Percentiles rank a stretch among this genome's conserved stretches.
Conservation (phyloP, 2,329 filamentous ascomycete species). For the Nemania bipapillata region DNA sequence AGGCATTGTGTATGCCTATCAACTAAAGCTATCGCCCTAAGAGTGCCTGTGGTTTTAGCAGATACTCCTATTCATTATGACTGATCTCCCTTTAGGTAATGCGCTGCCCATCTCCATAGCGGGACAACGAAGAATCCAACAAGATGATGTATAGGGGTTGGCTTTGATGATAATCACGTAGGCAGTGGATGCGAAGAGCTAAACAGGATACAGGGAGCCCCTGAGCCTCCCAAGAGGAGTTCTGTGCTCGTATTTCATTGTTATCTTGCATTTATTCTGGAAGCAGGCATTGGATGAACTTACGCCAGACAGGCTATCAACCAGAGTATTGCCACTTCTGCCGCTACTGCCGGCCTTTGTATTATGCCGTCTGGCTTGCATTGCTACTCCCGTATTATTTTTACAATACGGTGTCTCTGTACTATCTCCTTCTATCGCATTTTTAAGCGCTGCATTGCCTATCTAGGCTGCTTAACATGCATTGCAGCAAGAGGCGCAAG, state of each 20-base stretch:
- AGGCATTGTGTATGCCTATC: neutral
- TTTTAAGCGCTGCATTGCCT: conserved; percentile 8
- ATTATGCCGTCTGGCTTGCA: too few relatives aligned
- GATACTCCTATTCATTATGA: neutral
- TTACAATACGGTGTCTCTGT: conserved; percentile 3
- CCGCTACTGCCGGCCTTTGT: conserved; percentile 19
- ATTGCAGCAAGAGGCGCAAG: conserved; percentile 1
- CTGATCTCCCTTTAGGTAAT: conserved; percentile 1
- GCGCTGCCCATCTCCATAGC: neutral
- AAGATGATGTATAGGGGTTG: neutral
- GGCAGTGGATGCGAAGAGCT: neutral
- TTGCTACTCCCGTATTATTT: neutral
- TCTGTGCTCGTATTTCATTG: neutral
- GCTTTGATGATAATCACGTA: neutral
- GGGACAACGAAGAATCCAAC: neutral
- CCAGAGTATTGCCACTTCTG: neutral
- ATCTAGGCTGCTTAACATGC: neutral
- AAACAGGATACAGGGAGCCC: neutral
- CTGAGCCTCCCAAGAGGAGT: neutral
- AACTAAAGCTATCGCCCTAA: neutral
- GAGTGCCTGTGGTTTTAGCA: neutral
- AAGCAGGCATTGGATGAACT: neutral
- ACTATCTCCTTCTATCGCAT: conserved; percentile 9
- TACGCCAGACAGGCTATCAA: neutral
- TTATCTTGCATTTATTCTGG: conserved; percentile 12